phyloP scores from a whole-genome alignment of 345 rosid species.

The Arabidopsis suecica region DNA sequence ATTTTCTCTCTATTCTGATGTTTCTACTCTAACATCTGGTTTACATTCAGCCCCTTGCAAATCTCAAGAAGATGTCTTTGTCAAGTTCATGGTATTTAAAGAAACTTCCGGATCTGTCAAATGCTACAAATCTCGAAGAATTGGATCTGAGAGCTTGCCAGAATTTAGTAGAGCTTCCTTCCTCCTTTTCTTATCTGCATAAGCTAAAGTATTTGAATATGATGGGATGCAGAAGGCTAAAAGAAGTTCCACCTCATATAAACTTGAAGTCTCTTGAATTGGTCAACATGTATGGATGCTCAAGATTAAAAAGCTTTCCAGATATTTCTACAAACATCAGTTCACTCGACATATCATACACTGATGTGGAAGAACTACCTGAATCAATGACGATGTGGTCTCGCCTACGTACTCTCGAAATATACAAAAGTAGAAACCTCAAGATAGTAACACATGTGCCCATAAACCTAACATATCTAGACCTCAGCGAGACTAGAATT shows the following conservation, averaged over 20 bases:
- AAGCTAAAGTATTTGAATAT: neutral
- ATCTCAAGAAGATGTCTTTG: constrained; percentile 6
- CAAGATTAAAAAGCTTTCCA: neutral
- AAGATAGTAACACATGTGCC: neutral
- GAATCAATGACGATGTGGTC: neutral
- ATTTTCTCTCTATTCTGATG: neutral
- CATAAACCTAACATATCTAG: neutral
- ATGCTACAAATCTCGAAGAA: neutral
- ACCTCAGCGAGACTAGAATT: neutral
- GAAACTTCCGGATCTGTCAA: neutral
- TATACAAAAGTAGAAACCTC: neutral
- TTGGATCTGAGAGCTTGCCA: neutral
- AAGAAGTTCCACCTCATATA: neutral
- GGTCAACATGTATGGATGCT: neutral
- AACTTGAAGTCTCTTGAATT: neutral
- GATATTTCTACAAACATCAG: neutral
- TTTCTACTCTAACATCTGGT: neutral
- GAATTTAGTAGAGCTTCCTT: neutral
- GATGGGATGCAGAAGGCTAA: neutral
- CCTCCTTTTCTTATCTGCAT: neutral
- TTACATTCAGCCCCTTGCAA: neutral
- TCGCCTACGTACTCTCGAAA: neutral
- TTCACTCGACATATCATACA: neutral
- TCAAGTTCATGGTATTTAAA: neutral
- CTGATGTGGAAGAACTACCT: neutral